Conservation (phyloP, 768 basidiomycete species). For the Auriscalpium microsporum region DNA sequence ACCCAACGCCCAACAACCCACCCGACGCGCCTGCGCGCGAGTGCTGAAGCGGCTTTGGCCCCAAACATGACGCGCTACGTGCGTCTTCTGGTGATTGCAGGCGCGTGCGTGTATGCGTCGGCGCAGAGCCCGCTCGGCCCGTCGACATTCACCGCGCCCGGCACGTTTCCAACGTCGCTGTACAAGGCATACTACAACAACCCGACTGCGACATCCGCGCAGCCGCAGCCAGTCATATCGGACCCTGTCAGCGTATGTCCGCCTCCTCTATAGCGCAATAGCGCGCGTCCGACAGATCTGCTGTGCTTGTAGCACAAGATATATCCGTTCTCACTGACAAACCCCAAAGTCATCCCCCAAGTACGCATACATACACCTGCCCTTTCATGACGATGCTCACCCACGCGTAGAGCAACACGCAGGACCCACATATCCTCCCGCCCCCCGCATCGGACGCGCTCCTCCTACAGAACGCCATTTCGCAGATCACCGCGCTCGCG, state of each 20-base stretch:
- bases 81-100: too few relatives aligned
- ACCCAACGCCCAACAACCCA: too few relatives aligned
- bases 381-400: background rate
- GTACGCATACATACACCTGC: conserved; percentile 15
- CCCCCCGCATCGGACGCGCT: conserved; percentile 37
- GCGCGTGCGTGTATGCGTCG: too few relatives aligned
- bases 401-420: conserved; percentile 37
- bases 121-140: conserved; percentile 18
- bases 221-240: conserved; percentile 70
- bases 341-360: conserved; percentile 50
- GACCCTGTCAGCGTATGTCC: conserved; percentile 54
- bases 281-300: background rate
- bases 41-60: too few relatives aligned
- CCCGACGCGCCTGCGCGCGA: too few relatives aligned
- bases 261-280: too few relatives aligned
- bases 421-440: conserved; percentile 61
- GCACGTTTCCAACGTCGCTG: conserved; percentile 55
- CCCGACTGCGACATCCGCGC: conserved; percentile 62
- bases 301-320: conserved; percentile 36
- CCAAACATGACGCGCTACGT: too few relatives aligned
- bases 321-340: conserved; percentile 55
- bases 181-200: conserved; percentile 63
- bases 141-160: conserved; percentile 52
- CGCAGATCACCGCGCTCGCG: conserved; percentile 49
- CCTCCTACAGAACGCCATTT: conserved; percentile 44